Evolutionary conservation across 495 filamentous ascomycete species (phyloP), one percentile per base, ranked within the genome.

Genomic region (Neurospora sp.): DNA sequence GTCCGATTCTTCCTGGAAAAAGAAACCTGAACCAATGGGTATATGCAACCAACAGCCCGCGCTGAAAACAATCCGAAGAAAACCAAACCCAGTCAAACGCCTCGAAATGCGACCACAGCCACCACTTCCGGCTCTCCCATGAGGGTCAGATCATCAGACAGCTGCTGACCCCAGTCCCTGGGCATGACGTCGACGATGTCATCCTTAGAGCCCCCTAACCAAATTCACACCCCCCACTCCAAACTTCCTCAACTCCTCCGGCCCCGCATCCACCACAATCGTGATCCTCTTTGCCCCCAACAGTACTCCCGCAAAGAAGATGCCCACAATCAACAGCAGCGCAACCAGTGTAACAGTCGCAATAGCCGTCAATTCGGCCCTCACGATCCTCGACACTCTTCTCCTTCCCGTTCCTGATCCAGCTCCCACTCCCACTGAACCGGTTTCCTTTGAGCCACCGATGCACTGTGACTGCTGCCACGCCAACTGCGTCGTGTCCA

Each of bases 301-400:
- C 68, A 73, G 9, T 7, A 70, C 68, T 5, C 71, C 71, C 0
- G 71, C 71, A 38, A 73, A 70, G 68, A 73, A 73, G 38, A 73
- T 40, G 0, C 71, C 40, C 1, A 37, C 41, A 38, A 73, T 68
- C 65, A 73, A 14, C 4, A 69, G 35, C 37, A 73, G 48, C 8
- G 71, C 68, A 3, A 73, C 68, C 0, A 61, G 22, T 17, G 71
- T 73, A n/a, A 44, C 71, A 1, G 71, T 41, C 65, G 69, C 71
- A 48, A 73, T 41, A 16, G 68, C 68, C 41, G 69, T 44, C 22
- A 73, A 38, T 10, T 73, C 71, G 17, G 68, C 27, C 65, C 68
- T 73, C 1, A 70, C 69, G 31, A 73, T 68, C 48, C 38, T 39
- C 48, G 35, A 39, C 38, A 41, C 35, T 17, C 71, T 38, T 8